Percentiles rank a stretch among this genome's conserved stretches.
Evolutionary conservation across 164 flowering plant species (phyloP).

Genomic region (Taxillus chinensis): DNA sequence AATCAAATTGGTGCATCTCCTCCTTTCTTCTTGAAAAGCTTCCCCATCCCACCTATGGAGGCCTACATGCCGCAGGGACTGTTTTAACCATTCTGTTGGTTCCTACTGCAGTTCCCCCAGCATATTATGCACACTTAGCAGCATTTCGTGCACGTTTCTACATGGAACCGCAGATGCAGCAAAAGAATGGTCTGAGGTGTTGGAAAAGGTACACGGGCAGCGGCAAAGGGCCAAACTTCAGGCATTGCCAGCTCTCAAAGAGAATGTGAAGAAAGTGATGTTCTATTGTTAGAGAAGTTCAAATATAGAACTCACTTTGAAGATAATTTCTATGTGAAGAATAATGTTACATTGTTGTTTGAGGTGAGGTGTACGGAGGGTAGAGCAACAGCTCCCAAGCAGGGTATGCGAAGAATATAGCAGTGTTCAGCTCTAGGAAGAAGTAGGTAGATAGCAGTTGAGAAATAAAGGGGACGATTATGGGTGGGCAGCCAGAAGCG

Average conservation of each 20-base stretch:
- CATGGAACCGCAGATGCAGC: constrained; percentile 54
- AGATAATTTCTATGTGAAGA: constrained; percentile 51
- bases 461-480: too few relatives aligned
- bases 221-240: neutral
- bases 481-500: too few relatives aligned
- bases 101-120: constrained; percentile 73
- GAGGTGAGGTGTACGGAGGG: too few relatives aligned
- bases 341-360: constrained; percentile 46
- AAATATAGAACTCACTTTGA: constrained; percentile 47
- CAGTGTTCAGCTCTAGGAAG: too few relatives aligned
- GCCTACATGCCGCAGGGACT: too few relatives aligned
- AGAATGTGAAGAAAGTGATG: constrained; percentile 1
- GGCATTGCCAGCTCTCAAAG: neutral
- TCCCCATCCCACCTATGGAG: too few relatives aligned
- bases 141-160: constrained; percentile 95
- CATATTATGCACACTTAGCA: constrained; percentile 90
- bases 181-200: neutral
- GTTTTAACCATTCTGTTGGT: neutral
- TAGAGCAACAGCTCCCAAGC: too few relatives aligned
- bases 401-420: too few relatives aligned
- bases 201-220: neutral
- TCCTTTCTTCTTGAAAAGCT: neutral
- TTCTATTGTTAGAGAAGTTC: neutral
- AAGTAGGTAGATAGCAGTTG: too few relatives aligned
- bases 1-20: neutral